A percentile compares a stretch with the other conserved stretches of the same genome.
phyloP scores from a whole-genome alignment of 768 basidiomycete genomes.

The Lactifluus rugatus region DNA sequence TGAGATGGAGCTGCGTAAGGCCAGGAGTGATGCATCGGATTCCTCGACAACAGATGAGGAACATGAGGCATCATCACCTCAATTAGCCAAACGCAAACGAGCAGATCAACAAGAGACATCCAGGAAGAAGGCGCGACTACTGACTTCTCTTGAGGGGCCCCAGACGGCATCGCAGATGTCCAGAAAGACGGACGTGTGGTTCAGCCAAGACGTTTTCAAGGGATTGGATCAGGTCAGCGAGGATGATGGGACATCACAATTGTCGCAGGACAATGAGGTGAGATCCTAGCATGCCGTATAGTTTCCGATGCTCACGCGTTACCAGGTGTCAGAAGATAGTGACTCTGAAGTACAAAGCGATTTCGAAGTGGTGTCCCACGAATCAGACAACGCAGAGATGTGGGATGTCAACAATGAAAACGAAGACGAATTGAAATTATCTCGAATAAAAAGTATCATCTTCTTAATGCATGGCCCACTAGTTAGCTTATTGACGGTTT shows the following conservation, averaged over 20 bases:
- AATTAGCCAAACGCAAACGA: constrained; percentile 35
- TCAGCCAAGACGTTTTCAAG: constrained; percentile 85
- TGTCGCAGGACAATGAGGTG: constrained; percentile 6
- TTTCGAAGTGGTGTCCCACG: constrained; percentile 69
- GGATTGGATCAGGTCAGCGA: constrained; percentile 40
- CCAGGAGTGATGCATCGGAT: constrained; percentile 30
- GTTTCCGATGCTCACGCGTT: neutral
- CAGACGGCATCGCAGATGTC: constrained; percentile 30
- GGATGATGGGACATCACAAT: constrained; percentile 18
- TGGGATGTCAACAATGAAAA: constrained; percentile 81
- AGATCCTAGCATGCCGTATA: neutral
- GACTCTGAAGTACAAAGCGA: constrained; percentile 41
- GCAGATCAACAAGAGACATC: constrained; percentile 23
- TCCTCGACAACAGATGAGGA: constrained; percentile 46
- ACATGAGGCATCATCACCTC: constrained; percentile 22
- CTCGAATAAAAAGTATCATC: constrained; percentile 55
- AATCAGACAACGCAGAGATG: constrained; percentile 43
- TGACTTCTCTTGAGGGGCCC: constrained; percentile 38
- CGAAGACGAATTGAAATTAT: constrained; percentile 56
- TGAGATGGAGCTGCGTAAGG: constrained; percentile 47
- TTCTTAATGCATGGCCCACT: neutral
- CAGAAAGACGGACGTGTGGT: constrained; percentile 81
- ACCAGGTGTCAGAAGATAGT: neutral
- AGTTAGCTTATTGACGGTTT: neutral
- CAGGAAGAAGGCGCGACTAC: constrained; percentile 44